phyloP scores from a whole-genome alignment of 2,329 filamentous ascomycete genomes.

The Cryphonectria naterciae region DNA sequence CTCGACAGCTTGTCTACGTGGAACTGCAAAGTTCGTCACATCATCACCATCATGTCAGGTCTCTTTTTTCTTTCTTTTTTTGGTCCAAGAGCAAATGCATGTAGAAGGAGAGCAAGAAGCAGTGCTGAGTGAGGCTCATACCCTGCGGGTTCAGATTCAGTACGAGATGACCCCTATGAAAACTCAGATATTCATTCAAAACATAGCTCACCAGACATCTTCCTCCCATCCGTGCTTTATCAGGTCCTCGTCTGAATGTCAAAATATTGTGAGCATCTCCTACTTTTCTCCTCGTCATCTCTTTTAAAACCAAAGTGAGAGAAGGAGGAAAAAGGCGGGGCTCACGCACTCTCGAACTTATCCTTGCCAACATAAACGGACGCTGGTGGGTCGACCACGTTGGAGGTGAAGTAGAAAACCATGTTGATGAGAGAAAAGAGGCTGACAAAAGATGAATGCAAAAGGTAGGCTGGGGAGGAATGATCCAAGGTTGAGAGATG shows the following conservation, averaged over 20 bases:
- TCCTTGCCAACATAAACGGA: conserved; percentile 98
- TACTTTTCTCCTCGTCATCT: conserved; percentile 22
- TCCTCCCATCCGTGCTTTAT: conserved; percentile 94
- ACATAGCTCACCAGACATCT: conserved; percentile 78
- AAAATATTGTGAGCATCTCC: conserved; percentile 19
- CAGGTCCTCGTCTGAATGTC: conserved; percentile 80
- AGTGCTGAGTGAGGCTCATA: conserved; percentile 33
- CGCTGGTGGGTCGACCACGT: conserved; percentile 76
- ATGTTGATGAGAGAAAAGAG: conserved; percentile 50
- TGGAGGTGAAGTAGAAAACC: conserved; percentile 97
- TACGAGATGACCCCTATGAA: neutral
- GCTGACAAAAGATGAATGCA: neutral
- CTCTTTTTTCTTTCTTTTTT: neutral
- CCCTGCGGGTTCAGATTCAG: conserved; percentile 34
- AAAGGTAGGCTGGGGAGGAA: neutral
- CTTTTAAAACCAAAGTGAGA: too few species aligned
- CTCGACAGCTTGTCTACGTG: conserved; percentile 97
- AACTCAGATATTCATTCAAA: too few species aligned
- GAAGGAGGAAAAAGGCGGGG: conserved; percentile 20
- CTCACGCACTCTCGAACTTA: conserved; percentile 88
- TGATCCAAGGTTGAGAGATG: neutral
- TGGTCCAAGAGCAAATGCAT: neutral
- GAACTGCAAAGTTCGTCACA: conserved; percentile 60
- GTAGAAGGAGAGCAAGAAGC: neutral
- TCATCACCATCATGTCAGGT: conserved; percentile 14